These are phyloP conservation scores for Termitomyces sp. DNA, from an alignment of 768 basidiomycete genomes.

Conservation along the genomic window DNA sequence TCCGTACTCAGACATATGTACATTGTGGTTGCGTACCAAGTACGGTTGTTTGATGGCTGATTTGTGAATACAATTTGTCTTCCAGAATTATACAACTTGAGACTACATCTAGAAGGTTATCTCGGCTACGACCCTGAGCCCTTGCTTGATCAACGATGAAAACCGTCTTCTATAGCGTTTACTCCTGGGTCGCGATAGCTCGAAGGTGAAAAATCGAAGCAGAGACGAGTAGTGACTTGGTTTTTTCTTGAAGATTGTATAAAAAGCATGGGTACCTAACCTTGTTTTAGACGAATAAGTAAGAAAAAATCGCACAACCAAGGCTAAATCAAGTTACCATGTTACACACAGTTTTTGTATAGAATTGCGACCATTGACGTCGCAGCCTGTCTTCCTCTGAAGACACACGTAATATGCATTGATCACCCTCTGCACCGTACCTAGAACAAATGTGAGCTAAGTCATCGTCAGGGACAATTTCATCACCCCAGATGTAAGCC, in stretches of 20 bases:
- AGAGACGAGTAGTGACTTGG: conserved; percentile 42
- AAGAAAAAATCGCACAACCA: conserved; percentile 2
- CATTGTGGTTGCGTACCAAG: too few relatives aligned
- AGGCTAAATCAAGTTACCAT: conserved; percentile 42
- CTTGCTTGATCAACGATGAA: conserved; percentile 40
- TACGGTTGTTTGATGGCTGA: too few relatives aligned
- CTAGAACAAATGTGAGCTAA: conserved; percentile 28
- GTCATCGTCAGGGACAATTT: neutral
- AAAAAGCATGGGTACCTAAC: conserved; percentile 80
- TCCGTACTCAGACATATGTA: too few relatives aligned
- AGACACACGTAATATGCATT: conserved; percentile 49
- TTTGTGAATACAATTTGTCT: too few relatives aligned
- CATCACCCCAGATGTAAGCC: conserved; percentile 49
- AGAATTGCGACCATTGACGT: conserved; percentile 28
- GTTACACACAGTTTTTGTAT: conserved; percentile 45
- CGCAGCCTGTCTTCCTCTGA: conserved; percentile 34
- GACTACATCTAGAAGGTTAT: conserved; percentile 14
- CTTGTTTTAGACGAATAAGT: conserved; percentile 29
- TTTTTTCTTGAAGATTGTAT: conserved; percentile 52
- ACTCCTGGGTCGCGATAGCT: conserved; percentile 42
- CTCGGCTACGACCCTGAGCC: conserved; percentile 20
- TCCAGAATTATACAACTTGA: neutral
- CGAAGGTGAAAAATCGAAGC: conserved; percentile 42
- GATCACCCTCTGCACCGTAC: conserved; percentile 56
- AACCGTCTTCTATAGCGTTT: conserved; percentile 40